A percentile compares a stretch with the other conserved stretches of the same genome.
Conservation (phyloP, 768 basidiomycete species). For the Guyanaporus albipodus region DNA sequence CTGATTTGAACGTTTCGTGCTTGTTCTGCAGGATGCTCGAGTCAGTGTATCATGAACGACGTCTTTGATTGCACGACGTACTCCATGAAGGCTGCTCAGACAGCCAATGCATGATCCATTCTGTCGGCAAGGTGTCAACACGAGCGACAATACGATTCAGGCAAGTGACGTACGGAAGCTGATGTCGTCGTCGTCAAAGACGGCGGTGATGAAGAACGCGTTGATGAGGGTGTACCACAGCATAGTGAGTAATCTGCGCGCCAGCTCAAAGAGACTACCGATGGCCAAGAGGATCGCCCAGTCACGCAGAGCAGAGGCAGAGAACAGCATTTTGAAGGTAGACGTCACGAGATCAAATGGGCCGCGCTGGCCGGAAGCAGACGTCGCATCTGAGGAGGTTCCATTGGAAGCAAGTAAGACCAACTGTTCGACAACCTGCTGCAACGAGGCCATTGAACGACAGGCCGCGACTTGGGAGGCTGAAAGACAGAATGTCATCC, state of each 20-base stretch:
- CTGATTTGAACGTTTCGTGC: slow-evolving; percentile 52
- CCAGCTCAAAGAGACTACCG: slow-evolving; percentile 58
- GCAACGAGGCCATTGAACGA: slow-evolving; percentile 22
- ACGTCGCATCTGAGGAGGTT: slow-evolving; percentile 17
- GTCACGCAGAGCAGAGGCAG: slow-evolving; percentile 53
- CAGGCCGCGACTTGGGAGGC: background rate
- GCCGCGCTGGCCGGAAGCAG: slow-evolving; percentile 10
- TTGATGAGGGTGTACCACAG: slow-evolving; percentile 43
- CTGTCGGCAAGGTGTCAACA: slow-evolving; percentile 30
- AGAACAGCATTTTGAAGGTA: slow-evolving; percentile 43
- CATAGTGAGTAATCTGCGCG: slow-evolving; percentile 43
- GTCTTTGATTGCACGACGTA: slow-evolving; percentile 25
- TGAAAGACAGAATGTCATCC: background rate
- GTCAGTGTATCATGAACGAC: background rate
- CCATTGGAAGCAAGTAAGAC: slow-evolving; percentile 18
- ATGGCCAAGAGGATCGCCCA: slow-evolving; percentile 62
- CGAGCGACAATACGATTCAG: background rate
- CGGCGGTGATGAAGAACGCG: slow-evolving; percentile 60
- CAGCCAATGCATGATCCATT: slow-evolving; percentile 72
- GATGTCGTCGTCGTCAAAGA: slow-evolving; percentile 55
- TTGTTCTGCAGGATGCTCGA: slow-evolving; percentile 16
- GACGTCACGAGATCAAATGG: slow-evolving; percentile 32
- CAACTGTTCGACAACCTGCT: slow-evolving; percentile 30
- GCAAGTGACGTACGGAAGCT: slow-evolving; percentile 44
- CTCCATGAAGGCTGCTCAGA: slow-evolving; percentile 59